Conservation (phyloP, 306 rosid genomes). For the Gastrolobium bilobum region DNA sequence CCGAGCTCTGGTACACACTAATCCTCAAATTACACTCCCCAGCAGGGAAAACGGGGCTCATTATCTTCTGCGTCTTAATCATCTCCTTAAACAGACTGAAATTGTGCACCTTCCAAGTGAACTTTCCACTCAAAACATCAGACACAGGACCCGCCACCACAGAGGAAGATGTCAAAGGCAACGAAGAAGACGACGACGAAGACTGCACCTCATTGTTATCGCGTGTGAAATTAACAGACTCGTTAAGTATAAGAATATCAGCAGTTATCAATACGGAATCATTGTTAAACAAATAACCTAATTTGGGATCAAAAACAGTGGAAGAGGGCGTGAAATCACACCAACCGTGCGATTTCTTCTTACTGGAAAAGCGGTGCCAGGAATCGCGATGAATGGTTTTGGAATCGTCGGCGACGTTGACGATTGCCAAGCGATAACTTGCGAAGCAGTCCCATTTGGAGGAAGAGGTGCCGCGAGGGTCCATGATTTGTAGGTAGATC, state of each 20-base stretch:
- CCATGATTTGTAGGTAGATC: constrained; percentile 98
- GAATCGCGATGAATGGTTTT: constrained; percentile 96
- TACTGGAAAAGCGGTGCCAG: constrained; percentile 95
- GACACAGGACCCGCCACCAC: constrained; percentile 74
- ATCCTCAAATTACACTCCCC: constrained; percentile 99
- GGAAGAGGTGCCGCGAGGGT: constrained; percentile 96
- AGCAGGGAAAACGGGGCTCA: constrained; percentile 98
- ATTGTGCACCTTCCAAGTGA: constrained; percentile 99
- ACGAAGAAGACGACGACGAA: constrained; percentile 56
- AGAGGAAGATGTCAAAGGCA: constrained; percentile 58
- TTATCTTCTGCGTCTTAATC: constrained; percentile 97
- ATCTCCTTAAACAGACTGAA: constrained; percentile 91
- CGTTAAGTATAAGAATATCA: constrained; percentile 84
- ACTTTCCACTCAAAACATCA: constrained; percentile 91
- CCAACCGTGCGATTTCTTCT: constrained; percentile 99
- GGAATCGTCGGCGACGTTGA: constrained; percentile 79
- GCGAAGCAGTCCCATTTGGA: constrained; percentile 99
- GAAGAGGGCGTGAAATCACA: constrained; percentile 96
- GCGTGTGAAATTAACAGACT: constrained; percentile 87
- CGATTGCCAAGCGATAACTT: constrained; percentile 91
- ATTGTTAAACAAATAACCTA: constrained; percentile 71
- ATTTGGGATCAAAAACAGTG: constrained; percentile 87
- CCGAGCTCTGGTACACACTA: constrained; percentile 98
- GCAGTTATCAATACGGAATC: constrained; percentile 95
- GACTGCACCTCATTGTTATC: constrained; percentile 83